Evolutionary conservation across 805 yeast species (phyloP), one percentile per base, ranked within the genome.

Genomic region (Monosporozyma aerobia): DNA sequence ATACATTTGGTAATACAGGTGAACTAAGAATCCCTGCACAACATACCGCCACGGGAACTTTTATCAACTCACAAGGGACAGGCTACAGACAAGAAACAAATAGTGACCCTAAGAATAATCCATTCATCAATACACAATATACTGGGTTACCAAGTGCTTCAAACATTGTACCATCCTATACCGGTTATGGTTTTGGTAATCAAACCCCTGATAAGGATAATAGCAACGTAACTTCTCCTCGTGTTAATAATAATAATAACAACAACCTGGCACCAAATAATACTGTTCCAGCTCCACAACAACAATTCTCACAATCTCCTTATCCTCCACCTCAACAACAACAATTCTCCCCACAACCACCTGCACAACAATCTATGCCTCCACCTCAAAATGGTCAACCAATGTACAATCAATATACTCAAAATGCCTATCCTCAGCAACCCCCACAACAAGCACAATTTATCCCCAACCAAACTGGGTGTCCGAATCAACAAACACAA

Each of bases 151-250:
- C 86, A 35, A 74, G 82, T 32, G 11, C 43, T 19, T 75, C 86
- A 14, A 75, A 72, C 25, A 78, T 88, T 54, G 82, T 83, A 48
- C 90, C 95, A 5, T 82, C 94, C 3, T 83, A 86, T 63, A 90
- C 97, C 1, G 97, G 97, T 1, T 90, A 82, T 64, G 97, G 97
- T 0, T 90, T 90, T 69, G 97, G 97, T 44, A 90, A 90, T 60
- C 88, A 83, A 46, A 44, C 44, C 22, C 27, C 50, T 43, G 54
- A 37, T 29, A 52, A 48, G 11, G 47, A 49, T 11, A 43, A 23
- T 25, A 23, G 11, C 6, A 53, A 49, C 35, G 39, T 32, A 32
- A 11, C 35, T 13, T 32, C 50, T 37, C 55, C 40, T 32, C 51
- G 45, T 6, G 47, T 43, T 13, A 43, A 23, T 25, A 23, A 3